Conservation (phyloP, 768 basidiomycete genomes). For the Leucosporidium creatinivorum region DNA sequence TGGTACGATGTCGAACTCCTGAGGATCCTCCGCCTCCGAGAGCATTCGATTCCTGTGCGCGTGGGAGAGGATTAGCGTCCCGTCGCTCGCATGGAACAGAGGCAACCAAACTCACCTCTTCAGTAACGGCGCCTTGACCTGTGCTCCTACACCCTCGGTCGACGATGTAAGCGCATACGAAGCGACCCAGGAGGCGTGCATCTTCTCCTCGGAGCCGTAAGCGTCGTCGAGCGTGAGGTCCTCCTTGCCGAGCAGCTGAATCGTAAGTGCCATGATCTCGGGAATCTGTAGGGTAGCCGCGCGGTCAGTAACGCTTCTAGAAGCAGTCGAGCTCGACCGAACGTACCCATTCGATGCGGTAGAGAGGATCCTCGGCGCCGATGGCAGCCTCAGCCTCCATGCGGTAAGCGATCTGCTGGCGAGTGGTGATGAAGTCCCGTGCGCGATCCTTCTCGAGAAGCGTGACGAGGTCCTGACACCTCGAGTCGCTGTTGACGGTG, state of each 20-base stretch:
- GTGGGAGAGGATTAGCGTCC: no score
- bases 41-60: constrained; percentile 16
- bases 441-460: constrained; percentile 36
- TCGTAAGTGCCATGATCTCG: constrained; percentile 37
- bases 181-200: constrained; percentile 47
- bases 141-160: constrained; percentile 45
- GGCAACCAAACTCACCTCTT: constrained; percentile 26
- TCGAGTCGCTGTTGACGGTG: constrained; percentile 71
- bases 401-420: constrained; percentile 47
- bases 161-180: constrained; percentile 44
- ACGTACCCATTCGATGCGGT: constrained; percentile 47
- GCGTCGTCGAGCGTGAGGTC: constrained; percentile 48
- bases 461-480: constrained; percentile 63
- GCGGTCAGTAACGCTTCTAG: neutral
- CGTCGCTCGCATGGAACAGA: no score
- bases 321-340: neutral
- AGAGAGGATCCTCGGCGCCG: constrained; percentile 45
- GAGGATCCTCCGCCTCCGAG: constrained; percentile 20
- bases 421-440: constrained; percentile 34
- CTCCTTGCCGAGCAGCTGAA: constrained; percentile 46
- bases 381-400: constrained; percentile 46
- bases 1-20: constrained; percentile 17
- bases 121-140: constrained; percentile 45
- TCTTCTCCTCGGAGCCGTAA: constrained; percentile 40
- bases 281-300: constrained; percentile 35